These are phyloP conservation scores for Oryza glaberrima DNA, from an alignment of 176 grass and related monocot genomes.

Conservation along the genomic window DNA sequence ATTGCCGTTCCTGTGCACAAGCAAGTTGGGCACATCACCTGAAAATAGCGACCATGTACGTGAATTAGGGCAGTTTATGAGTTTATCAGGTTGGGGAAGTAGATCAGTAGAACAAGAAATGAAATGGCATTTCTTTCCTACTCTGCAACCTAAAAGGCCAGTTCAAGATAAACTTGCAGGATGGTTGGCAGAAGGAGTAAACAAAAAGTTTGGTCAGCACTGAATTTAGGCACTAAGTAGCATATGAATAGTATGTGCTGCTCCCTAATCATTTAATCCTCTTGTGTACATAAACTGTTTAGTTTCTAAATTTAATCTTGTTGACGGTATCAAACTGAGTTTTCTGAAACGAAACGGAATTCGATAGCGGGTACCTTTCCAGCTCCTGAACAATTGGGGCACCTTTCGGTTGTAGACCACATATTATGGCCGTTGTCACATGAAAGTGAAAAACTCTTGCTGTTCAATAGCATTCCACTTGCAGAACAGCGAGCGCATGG, in stretches of 20 bases:
- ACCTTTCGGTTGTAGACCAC: constrained; percentile 54
- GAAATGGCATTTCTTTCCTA: not conserved
- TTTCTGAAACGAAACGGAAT: constrained; percentile 20
- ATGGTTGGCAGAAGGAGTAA: not conserved
- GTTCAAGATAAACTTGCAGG: not conserved
- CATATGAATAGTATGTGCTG: not conserved
- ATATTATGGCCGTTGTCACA: constrained; percentile 36
- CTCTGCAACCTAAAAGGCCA: not conserved
- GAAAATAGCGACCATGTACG: not conserved
- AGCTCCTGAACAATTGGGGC: constrained; percentile 83
- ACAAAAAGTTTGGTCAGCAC: not conserved
- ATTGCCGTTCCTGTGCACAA: constrained; percentile 95
- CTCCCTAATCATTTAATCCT: not conserved
- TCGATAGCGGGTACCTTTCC: constrained; percentile 63
- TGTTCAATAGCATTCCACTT: constrained; percentile 49
- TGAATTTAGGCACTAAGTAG: not conserved
- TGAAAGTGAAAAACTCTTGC: constrained; percentile 48
- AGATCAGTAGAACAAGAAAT: not conserved
- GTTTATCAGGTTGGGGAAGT: not conserved
- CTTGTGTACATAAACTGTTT: not conserved
- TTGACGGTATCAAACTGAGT: constrained; percentile 7
- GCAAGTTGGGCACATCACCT: constrained; percentile 99
- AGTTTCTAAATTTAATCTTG: constrained; percentile 12
- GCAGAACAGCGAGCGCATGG: constrained; percentile 83
- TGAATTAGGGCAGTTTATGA: not conserved